phyloP scores from a whole-genome alignment of 1,139 yeast species.

The Taphrina populina region DNA sequence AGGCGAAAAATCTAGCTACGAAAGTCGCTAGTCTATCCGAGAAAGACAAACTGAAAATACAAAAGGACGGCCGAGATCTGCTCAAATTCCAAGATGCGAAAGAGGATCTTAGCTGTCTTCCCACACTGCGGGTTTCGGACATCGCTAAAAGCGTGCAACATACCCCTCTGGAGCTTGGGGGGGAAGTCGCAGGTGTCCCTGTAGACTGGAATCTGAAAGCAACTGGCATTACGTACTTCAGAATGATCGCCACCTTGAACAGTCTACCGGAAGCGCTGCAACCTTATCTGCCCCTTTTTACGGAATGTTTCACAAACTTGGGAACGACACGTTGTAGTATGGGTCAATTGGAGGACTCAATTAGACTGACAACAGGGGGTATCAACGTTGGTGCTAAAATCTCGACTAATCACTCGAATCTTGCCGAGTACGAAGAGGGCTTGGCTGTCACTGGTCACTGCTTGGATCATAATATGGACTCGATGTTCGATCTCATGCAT shows the following conservation, averaged over 20 bases:
- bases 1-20: slow-evolving; percentile 53
- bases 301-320: slow-evolving; percentile 75
- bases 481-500: slow-evolving; percentile 64
- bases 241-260: slow-evolving; percentile 58
- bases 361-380: slow-evolving; percentile 84
- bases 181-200: slow-evolving; percentile 38
- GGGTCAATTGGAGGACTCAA: slow-evolving; percentile 80
- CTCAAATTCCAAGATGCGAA: slow-evolving; percentile 62
- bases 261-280: slow-evolving; percentile 59
- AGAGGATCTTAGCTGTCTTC: slow-evolving; percentile 77
- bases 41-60: slow-evolving; percentile 60
- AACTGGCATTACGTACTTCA: slow-evolving; percentile 70
- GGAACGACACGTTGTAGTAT: slow-evolving; percentile 73
- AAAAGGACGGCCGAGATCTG: slow-evolving; percentile 59
- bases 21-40: slow-evolving; percentile 53
- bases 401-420: slow-evolving; percentile 56
- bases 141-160: slow-evolving; percentile 60
- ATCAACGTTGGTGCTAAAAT: slow-evolving; percentile 60
- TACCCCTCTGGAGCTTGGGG: slow-evolving; percentile 43
- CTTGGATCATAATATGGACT: slow-evolving; percentile 60
- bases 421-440: slow-evolving; percentile 51
- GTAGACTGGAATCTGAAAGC: slow-evolving; percentile 50
- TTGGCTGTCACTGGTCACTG: slow-evolving; percentile 68
- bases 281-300: slow-evolving; percentile 72
- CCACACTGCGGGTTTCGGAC: slow-evolving; percentile 70